Evolutionary conservation across 2,329 filamentous ascomycete genomes (phyloP), one percentile per base, ranked within the genome.

Genomic region (Colletotrichum plurivorum): DNA sequence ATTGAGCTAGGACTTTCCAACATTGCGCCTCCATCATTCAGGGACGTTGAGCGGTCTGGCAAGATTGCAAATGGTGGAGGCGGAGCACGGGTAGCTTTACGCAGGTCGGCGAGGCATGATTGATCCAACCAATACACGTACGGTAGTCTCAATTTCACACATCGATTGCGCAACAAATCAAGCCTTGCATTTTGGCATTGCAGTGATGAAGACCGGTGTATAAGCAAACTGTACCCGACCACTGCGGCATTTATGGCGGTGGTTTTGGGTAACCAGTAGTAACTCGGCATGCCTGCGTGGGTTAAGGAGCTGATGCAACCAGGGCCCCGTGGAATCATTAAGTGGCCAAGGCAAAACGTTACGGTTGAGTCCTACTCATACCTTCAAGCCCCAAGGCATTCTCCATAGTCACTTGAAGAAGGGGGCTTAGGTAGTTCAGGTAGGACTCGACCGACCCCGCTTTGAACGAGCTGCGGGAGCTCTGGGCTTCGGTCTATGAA

Each of bases 131-230:
- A 64, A 69, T 43, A 60, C 31, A 65, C 45, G 59, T 45, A 64
- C 46, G 65, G 65, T 71, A 71, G 60, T 67, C n/a, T 54, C 56
- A 70, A 67, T 61, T 67, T 49, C 22, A 68, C 39, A 68, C 27
- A 36, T 63, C 49, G 18, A 36, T 69, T 41, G 51, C 59, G 66
- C 66, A 49, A 12, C 18, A 12, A n/a, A 12, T 9, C 2, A 27
- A 4, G 10, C 13, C 7, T 27, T 27, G 52, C 13, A 5, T 39
- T 20, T 10, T 36, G 31, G 22, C 22, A 25, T 25, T 5, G 5
- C 6, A 36, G 31, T 36, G 31, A 12, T 36, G 31, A 36, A 36
- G 31, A 36, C 3, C 10, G 31, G 2, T 10, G 31, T 10, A 36
- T 2, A 9, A 36, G 31, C 31, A 36, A 36, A 0, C 10, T 9